A percentile compares a stretch with the other conserved stretches of the same genome.
These are phyloP conservation scores for Isatis tinctoria DNA, from an alignment of 345 rosid species.

Conservation along the genomic window DNA sequence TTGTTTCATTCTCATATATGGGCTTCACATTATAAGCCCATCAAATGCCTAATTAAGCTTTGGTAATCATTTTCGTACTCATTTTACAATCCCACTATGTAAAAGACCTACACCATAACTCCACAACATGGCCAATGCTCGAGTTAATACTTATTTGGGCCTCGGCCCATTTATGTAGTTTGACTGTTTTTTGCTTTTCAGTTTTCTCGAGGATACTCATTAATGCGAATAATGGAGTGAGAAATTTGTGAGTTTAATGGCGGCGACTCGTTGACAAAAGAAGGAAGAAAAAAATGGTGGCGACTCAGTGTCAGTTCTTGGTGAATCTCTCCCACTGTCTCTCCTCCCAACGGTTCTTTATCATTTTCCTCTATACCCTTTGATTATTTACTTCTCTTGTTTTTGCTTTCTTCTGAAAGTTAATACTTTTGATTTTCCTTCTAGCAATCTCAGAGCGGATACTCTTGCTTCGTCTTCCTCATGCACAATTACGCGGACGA, in stretches of 20 bases:
- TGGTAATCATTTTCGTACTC: too few species aligned
- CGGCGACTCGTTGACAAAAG: too few species aligned
- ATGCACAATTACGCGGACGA: conserved; percentile 4
- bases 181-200: neutral
- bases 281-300: too few species aligned
- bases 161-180: neutral
- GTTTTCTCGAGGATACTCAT: neutral
- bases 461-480: conserved; percentile 9
- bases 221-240: neutral
- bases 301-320: conserved; percentile 21
- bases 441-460: conserved; percentile 1
- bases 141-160: neutral
- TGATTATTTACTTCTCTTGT: neutral
- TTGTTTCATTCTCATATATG: neutral
- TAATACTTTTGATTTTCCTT: neutral
- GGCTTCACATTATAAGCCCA: neutral
- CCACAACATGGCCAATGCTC: too few species aligned
- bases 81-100: too few species aligned
- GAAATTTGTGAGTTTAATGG: neutral
- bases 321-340: neutral
- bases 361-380: neutral
- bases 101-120: too few species aligned
- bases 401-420: neutral
- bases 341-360: conserved; percentile 15
- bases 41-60: neutral